Percentiles rank a stretch among this genome's conserved stretches.
Conservation (phyloP, 2,329 filamentous ascomycete genomes). For the Botrytis medusae region DNA sequence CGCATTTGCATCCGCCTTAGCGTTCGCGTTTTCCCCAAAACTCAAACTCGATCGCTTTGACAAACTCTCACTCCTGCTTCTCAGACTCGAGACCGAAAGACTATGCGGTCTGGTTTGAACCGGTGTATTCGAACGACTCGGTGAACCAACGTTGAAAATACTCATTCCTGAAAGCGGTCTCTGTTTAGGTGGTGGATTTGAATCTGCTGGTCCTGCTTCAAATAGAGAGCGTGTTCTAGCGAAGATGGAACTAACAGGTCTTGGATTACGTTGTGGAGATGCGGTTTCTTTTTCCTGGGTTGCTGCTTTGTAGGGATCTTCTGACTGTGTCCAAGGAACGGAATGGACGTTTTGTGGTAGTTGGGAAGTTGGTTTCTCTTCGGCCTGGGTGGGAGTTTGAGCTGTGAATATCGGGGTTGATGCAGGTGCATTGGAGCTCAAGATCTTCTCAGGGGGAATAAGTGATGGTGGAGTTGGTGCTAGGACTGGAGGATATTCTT, state of each 20-base stretch:
- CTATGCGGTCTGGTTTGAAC: constrained; percentile 15
- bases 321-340: constrained; percentile 8
- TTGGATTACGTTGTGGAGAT: constrained; percentile 7
- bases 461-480: background rate
- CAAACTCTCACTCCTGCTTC: background rate
- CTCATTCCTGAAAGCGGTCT: constrained; percentile 13
- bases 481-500: constrained; percentile 10
- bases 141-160: background rate
- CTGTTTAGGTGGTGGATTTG: constrained; percentile 16
- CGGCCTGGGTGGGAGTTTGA: background rate
- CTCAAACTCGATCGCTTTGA: background rate
- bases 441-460: background rate
- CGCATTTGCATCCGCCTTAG: background rate
- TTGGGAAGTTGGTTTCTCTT: background rate
- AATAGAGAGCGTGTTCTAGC: constrained; percentile 36
- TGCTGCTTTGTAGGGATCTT: background rate
- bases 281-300: constrained; percentile 2
- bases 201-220: constrained; percentile 25
- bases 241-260: constrained; percentile 30
- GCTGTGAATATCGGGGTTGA: background rate
- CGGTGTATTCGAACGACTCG: background rate
- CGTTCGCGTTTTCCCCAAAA: background rate
- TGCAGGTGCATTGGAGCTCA: constrained; percentile 1
- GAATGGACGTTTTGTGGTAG: constrained; percentile 8
- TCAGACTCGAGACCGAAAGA: background rate